phyloP scores from a whole-genome alignment of 768 basidiomycete species.

The Roridomyces roridus region DNA sequence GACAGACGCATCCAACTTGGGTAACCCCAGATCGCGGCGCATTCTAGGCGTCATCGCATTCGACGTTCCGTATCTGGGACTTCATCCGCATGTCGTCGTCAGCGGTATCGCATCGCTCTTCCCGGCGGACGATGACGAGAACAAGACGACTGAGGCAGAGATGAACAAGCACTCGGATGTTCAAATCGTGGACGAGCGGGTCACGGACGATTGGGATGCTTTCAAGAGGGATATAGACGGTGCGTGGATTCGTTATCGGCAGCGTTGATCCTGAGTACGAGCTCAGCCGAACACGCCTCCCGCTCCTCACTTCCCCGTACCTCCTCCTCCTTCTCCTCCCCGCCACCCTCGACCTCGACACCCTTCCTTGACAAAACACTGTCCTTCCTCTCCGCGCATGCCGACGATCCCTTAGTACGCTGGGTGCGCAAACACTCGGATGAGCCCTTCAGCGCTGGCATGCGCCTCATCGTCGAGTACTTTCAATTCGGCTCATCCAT shows the following conservation, averaged over 20 bases:
- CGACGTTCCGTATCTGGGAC: constrained; percentile 64
- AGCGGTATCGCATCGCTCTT: constrained; percentile 61
- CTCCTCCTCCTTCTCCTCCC: constrained; percentile 17
- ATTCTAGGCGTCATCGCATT: constrained; percentile 63
- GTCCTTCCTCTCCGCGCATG: constrained; percentile 44
- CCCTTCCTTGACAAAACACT: constrained; percentile 43
- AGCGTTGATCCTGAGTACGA: background rate
- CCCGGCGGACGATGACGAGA: constrained; percentile 35
- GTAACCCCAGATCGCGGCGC: constrained; percentile 37
- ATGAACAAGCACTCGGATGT: constrained; percentile 52
- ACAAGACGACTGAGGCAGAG: constrained; percentile 40
- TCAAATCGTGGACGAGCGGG: constrained; percentile 48
- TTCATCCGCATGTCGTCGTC: constrained; percentile 68
- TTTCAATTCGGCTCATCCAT: constrained; percentile 65
- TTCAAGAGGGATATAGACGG: constrained; percentile 45
- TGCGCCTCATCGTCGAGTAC: constrained; percentile 58
- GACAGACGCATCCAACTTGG: constrained; percentile 43
- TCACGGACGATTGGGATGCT: constrained; percentile 57
- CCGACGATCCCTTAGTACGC: constrained; percentile 50
- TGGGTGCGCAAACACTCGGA: constrained; percentile 62
- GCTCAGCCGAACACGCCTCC: constrained; percentile 9
- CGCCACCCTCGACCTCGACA: constrained; percentile 18
- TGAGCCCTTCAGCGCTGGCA: constrained; percentile 53
- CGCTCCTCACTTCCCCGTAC: constrained; percentile 22
- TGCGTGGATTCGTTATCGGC: constrained; percentile 4